These are phyloP conservation scores for Phycomyces blakesleeanus DNA, from an alignment of 192 early-diverging fungal genomes.

Conservation along the genomic window DNA sequence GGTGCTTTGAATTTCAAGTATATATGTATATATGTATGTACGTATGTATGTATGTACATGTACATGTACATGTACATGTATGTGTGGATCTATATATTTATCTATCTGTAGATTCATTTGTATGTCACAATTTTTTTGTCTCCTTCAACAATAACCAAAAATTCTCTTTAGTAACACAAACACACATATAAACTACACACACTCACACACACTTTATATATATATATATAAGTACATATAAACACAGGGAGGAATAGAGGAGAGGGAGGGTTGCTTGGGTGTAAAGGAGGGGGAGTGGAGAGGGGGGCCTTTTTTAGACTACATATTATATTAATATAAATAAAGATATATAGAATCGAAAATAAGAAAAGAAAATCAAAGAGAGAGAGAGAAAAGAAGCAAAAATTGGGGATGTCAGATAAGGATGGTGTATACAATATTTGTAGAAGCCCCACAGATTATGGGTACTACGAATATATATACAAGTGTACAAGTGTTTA, in stretches of 20 bases:
- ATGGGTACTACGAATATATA: too few relatives aligned
- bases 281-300: background rate
- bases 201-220: too few relatives aligned
- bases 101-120: background rate
- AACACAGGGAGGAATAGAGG: too few relatives aligned
- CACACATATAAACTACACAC: too few relatives aligned
- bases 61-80: too few relatives aligned
- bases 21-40: too few relatives aligned
- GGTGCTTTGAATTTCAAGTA: too few relatives aligned
- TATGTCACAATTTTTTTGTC: background rate
- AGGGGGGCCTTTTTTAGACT: background rate
- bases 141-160: background rate
- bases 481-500: too few relatives aligned
- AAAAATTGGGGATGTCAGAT: background rate
- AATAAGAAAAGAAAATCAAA: background rate
- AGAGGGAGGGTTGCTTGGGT: too few relatives aligned
- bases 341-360: background rate
- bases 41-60: too few relatives aligned
- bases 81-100: background rate
- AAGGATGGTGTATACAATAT: background rate
- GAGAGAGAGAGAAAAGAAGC: background rate
- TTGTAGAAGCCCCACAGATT: too few relatives aligned
- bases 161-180: background rate
- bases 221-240: background rate
- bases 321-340: background rate